These are phyloP conservation scores for Phytophthora cajani DNA, from an alignment of 352 stramenopile genomes.

Conservation along the genomic window DNA sequence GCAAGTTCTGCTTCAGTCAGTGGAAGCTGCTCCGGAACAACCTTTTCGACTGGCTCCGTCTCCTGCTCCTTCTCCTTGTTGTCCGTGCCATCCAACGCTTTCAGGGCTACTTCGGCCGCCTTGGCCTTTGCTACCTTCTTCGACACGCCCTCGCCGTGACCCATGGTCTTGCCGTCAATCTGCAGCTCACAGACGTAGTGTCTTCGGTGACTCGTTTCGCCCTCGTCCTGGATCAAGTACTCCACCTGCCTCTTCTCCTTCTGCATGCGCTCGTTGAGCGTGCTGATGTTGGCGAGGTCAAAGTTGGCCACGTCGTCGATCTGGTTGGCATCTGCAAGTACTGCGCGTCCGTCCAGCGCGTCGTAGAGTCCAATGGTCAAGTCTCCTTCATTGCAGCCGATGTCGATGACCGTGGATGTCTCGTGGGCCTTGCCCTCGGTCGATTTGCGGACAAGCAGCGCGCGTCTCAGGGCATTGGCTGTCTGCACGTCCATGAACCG, in stretches of 20 bases:
- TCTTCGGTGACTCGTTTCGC: constrained; percentile 60
- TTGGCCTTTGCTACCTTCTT: constrained; percentile 88
- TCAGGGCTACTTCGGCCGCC: constrained; percentile 57
- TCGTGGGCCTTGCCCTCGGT: constrained; percentile 8
- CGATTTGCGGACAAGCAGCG: constrained; percentile 41
- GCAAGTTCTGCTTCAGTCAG: constrained; percentile 33
- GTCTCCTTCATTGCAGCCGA: constrained; percentile 88
- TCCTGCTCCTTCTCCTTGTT: constrained; percentile 22
- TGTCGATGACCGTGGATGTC: constrained; percentile 63
- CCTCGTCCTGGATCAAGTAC: constrained; percentile 66
- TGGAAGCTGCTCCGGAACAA: constrained; percentile 25
- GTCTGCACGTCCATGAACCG: constrained; percentile 71
- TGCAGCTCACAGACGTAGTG: constrained; percentile 68
- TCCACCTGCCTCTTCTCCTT: constrained; percentile 66
- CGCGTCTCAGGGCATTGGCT: constrained; percentile 45
- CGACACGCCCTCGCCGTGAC: constrained; percentile 67
- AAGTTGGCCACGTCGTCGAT: constrained; percentile 53
- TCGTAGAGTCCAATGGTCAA: constrained; percentile 77
- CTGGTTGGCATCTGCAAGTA: constrained; percentile 13
- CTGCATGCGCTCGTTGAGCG: constrained; percentile 75
- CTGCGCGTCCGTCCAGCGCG: constrained; percentile 46
- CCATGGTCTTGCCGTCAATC: constrained; percentile 57
- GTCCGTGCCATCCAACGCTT: constrained; percentile 19
- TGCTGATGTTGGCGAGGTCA: constrained; percentile 62
- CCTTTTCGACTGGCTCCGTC: constrained; percentile 2